Base-by-base conservation (phyloP, 2,329 filamentous ascomycete species). In the Xylaria sp. region DNA sequence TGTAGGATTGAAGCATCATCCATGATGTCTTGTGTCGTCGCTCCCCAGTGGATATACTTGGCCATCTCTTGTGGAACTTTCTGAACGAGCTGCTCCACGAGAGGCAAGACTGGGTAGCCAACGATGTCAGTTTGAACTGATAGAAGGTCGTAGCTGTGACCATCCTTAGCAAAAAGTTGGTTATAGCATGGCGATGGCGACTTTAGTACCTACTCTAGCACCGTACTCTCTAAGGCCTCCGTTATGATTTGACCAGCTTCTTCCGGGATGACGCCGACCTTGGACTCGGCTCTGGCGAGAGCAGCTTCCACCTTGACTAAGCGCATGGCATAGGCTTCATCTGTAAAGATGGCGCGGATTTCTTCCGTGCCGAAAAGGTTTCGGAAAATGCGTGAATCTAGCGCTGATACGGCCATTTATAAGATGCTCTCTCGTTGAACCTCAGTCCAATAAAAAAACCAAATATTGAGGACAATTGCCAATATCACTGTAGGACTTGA, bases 241-340 rank as follows among this genome's bases (percentile, higher is more conserved):
- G 41, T 46, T 46, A 46, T 46, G 41, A 46, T 46, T 46, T n/a
- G 41, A 15, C 41, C 41, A n/a, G 41, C 41, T 46, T 46, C 41
- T n/a, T 46, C 41, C 7, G 41, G 41, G 18, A 46, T 46, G 41
- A 46, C 41, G 15, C 41, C 41, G 41, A 46, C 41, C 41, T 46
- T 46, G 6, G 41, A 46, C 41, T 46, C 41, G 6, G 41, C 41
- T n/a, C 41, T 46, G 41, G 41, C 41, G 18, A 46, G 41, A 18
- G 41, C 41, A 18, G 41, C 41, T 46, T 46, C 41, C 41, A 46
- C 41, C 15, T 46, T 18, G 18, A 46, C 18, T 46, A 46, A 46
- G 41, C 41, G 41, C 41, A 46, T 46, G 15, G 13, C 15, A 46
- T 46, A 46, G 15, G 41, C 41, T 15, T 46, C 41, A 46, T 46